A percentile compares a stretch with the other conserved stretches of the same genome.
Evolutionary conservation across 139 green algal species (phyloP).

Genomic region (Volvox reticuliferus): DNA sequence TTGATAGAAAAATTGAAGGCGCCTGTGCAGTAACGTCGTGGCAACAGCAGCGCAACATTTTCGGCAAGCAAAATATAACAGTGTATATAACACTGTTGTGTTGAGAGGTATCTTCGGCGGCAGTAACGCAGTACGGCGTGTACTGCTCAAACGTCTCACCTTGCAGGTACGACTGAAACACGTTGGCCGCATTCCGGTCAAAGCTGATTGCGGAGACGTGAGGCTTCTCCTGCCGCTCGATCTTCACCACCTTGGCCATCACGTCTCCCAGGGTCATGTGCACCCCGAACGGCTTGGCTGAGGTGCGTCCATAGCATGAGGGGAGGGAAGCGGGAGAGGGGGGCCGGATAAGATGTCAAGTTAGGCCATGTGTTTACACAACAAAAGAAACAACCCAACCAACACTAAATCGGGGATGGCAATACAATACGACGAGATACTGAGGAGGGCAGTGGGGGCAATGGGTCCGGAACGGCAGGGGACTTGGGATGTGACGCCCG

Average conservation of each 20-base stretch:
- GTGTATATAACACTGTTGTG: too few species aligned
- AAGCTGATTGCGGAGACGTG: slow-evolving; percentile 87
- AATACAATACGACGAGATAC: too few species aligned
- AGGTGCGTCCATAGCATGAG: not conserved
- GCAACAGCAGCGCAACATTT: too few species aligned
- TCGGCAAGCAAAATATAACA: too few species aligned
- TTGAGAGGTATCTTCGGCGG: too few species aligned
- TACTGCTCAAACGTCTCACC: slow-evolving; percentile 11
- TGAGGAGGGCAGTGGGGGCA: too few species aligned
- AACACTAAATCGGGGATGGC: too few species aligned
- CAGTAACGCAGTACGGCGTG: too few species aligned
- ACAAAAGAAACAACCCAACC: too few species aligned
- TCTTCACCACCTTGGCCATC: slow-evolving; percentile 88
- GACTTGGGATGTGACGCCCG: too few species aligned
- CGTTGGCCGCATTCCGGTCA: slow-evolving; percentile 91
- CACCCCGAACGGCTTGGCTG: slow-evolving; percentile 36
- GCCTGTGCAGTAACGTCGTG: not conserved
- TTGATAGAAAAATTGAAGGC: slow-evolving; percentile 95
- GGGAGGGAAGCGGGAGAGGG: not conserved
- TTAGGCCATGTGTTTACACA: too few species aligned
- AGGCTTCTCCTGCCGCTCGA: slow-evolving; percentile 95
- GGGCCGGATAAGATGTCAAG: not conserved
- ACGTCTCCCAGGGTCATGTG: slow-evolving; percentile 68
- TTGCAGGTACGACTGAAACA: slow-evolving; percentile 92
- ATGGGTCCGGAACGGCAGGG: too few species aligned